Base-by-base conservation (phyloP, 768 basidiomycete genomes). In the Rhodosporidiobolus sp. region DNA sequence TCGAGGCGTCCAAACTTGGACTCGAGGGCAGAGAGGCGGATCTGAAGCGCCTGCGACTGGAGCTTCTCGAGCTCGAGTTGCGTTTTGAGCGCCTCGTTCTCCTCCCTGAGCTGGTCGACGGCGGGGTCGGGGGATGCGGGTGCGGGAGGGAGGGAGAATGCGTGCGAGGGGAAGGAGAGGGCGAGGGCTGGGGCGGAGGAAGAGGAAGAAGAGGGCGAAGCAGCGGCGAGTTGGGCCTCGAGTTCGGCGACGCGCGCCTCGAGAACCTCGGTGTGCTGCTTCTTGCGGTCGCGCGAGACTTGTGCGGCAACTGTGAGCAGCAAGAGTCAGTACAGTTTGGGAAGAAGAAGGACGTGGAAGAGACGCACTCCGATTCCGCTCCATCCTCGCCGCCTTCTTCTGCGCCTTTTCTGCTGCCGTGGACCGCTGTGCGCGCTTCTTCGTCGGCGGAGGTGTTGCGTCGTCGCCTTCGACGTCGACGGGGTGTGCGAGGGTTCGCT, bases 221-320 rank as follows among this genome's bases (percentile, higher is more conserved):
- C 19, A 16, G 49, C 46, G 12, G 48, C 65, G 61, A 76, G 63
- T 24, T 70, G 69, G 0, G 55, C 60, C 50, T 76, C 75, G 55
- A 76, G 72, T 19, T 73, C 65, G 49, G 65, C 63, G 53, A 76
- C 58, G 43, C 68, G 48, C 9, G 32, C 26, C 30, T 73, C 75
- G 62, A 76, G 72, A 7, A 32, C 50, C 26, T 73, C 63, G 12
- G 61, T 54, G 22, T 73, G 56, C 11, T 60, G 49, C 69, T 70
- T 70, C 63, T 73, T 76, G 24, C 66, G 62, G 50, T 76, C 75
- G 1, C 75, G 55, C 19, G 72, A 73, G 16, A 66, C 72, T 35
- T 76, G 75, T 0, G 75, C 75, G 57, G 75, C 75, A 49, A 69
- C 75, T 76, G 58, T 26, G 35, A 1, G 24, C 26, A 9, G 3